Evolutionary conservation across 805 yeast genomes (phyloP), one percentile per base, ranked within the genome.

Genomic region (Hanseniaspora jakobsenii): DNA sequence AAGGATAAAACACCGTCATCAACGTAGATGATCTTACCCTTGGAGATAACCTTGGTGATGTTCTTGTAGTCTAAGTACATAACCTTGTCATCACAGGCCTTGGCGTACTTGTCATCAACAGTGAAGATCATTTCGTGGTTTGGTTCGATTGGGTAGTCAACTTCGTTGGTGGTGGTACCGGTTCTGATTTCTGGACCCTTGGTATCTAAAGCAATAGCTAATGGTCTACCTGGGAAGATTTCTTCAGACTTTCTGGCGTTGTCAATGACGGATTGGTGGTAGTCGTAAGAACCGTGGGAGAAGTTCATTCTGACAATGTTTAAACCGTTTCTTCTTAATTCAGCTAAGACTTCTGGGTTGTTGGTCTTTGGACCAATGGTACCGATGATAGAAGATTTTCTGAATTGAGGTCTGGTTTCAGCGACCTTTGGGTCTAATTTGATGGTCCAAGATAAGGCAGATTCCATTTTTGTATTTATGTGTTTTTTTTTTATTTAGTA

Each of bases 151-250:
- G 95, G 81, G 68, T 67, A 85, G 63, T 91, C 98, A 50, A 67
- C 66, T 49, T 75, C 82, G 59, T 73, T 83, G 52, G 67, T 64
- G 57, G 98, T 91, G 66, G 86, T 78, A 67, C 98, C 98, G 48
- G 98, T 89, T 77, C 98, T 84, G 71, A 91, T 91, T 72, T 91
- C 98, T 52, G 98, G 98, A 57, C 98, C 98, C 77, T 91, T 91
- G 66, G 97, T 91, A 67, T 91, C 98, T 58, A 91, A 78, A 53
- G 98, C 98, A 67, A 91, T 87, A 51, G 95, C 97, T 60, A 91
- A 74, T 46, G 97, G 98, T 71, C 97, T 84, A 61, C 97, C 96
- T 54, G 82, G 77, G 67, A 80, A 86, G 47, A 81, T 65, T 66
- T 78, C 78, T 69, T 83, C 95, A 52, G 96, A 86, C 67, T 85